Evolutionary conservation across 768 basidiomycete genomes (phyloP).

Genomic region (Pisolithus marmoratus): DNA sequence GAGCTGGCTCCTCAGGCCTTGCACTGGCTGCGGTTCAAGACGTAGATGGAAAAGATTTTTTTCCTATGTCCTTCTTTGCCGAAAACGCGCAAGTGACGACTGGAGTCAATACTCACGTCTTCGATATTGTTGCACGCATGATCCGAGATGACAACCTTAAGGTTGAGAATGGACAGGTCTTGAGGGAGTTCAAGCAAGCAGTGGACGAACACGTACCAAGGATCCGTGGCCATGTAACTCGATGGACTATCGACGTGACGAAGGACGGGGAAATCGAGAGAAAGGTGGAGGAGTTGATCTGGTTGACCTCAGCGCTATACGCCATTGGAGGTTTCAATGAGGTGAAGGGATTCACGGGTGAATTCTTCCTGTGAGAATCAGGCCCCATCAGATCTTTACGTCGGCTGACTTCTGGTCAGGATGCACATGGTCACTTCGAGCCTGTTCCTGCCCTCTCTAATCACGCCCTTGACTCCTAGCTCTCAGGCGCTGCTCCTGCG

Average conservation of each 20-base stretch:
- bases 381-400: background rate
- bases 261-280: conserved; percentile 36
- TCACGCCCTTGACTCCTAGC: conserved; percentile 11
- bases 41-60: conserved; percentile 33
- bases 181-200: conserved; percentile 10
- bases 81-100: background rate
- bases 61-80: conserved; percentile 7
- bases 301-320: conserved; percentile 51
- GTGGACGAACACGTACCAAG: background rate
- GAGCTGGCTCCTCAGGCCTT: conserved; percentile 14
- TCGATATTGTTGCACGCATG: conserved; percentile 50
- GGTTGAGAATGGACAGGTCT: conserved; percentile 9
- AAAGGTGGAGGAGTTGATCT: conserved; percentile 61
- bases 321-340: conserved; percentile 52
- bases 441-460: conserved; percentile 23
- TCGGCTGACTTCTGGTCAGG: conserved; percentile 2
- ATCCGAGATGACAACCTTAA: conserved; percentile 39
- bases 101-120: conserved; percentile 23
- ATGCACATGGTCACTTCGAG: conserved; percentile 27
- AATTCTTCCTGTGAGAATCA: conserved; percentile 46
- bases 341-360: conserved; percentile 35
- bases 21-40: conserved; percentile 19
- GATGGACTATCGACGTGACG: conserved; percentile 39
- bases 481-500: conserved; percentile 25
- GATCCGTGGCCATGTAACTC: conserved; percentile 20